Base-by-base conservation (phyloP, 202 grass and related monocot genomes). In the Elaeis oleifera region DNA sequence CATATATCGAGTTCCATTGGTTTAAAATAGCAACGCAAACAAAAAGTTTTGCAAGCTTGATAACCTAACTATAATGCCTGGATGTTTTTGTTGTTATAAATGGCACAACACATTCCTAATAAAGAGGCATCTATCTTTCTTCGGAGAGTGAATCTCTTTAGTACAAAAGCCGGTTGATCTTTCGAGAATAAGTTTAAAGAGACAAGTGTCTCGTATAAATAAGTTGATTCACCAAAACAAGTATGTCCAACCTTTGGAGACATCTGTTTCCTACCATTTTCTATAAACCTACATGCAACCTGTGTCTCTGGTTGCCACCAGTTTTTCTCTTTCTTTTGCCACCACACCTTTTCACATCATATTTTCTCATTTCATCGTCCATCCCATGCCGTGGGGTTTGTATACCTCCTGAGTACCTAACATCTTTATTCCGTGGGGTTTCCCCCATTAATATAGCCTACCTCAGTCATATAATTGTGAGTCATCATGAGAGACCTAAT, bases 271-370 rank as follows among this genome's bases (percentile, higher is more conserved):
- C 3, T 57, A 51, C 36, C 54, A 56, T 58, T 32, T 6, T 32
- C 49, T 23, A 36, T 67, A 32, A 73, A 67, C 23, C 64, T 64
- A 64, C 78, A 80, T 80, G 71, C 78, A 74, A 74, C 69, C 63
- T 63, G 64, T 80, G 70, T 57, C 4, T 39, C 77, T 64, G 25
- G 51, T 50, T 56, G 29, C 61, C 63, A 68, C 61, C 53, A 29
- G 28, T 54, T 66, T 55, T 65, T 52, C 57, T 50, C 58, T 65
- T 49, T 27, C 26, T 79, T n/a, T 29, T 0, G 17, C 27, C 26
- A 31, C 20, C 18, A 20, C 53, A 31, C 21, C 59, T 6, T 50
- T 51, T 39, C 14, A 32, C 29, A 32, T 57, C 17, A 23, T 16
- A 5, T 4, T 58, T 18, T 51, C 18, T 65, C 9, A 11, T 6